A percentile compares a stretch with the other conserved stretches of the same genome.
Evolutionary conservation across 1,284 basidiomycete genomes (phyloP).

Genomic region (Marasmius fiardii): DNA sequence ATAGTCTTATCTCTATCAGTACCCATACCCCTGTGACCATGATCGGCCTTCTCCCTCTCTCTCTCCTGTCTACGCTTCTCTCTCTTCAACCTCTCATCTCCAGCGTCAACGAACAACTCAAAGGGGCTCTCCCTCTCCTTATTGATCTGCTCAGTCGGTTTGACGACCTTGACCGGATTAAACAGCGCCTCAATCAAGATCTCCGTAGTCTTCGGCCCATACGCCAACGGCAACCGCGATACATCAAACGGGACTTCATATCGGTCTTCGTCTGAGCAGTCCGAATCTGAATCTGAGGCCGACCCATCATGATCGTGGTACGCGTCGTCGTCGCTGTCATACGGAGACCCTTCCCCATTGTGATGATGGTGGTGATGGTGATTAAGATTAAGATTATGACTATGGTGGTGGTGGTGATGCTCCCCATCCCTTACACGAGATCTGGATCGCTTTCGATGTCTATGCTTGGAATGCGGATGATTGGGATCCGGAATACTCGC

Average conservation of each 20-base stretch:
- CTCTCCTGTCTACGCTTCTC: not conserved
- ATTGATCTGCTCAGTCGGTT: not conserved
- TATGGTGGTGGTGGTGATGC: not conserved
- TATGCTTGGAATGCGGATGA: slow-evolving; percentile 1
- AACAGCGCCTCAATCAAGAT: slow-evolving; percentile 74
- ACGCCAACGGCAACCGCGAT: slow-evolving; percentile 44
- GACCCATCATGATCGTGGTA: not conserved
- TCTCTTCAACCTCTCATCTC: not conserved
- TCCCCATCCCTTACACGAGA: not conserved
- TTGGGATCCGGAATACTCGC: slow-evolving; percentile 9
- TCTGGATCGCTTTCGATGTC: not conserved
- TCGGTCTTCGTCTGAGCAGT: not conserved
- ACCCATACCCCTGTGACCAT: not conserved
- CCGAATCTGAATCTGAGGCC: not conserved
- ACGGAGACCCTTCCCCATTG: no score
- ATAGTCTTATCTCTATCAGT: not conserved
- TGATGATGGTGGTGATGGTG: no score
- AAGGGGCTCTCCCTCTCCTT: slow-evolving; percentile 1
- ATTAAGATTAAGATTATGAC: no score
- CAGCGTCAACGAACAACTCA: slow-evolving; percentile 1
- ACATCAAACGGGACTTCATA: slow-evolving; percentile 36
- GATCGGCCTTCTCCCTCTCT: not conserved
- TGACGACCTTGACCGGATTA: slow-evolving; percentile 46
- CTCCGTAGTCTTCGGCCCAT: slow-evolving; percentile 61
- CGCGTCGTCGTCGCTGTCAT: not conserved